phyloP scores from a whole-genome alignment of 2,329 filamentous ascomycete species.

The Ophiostoma quercus region DNA sequence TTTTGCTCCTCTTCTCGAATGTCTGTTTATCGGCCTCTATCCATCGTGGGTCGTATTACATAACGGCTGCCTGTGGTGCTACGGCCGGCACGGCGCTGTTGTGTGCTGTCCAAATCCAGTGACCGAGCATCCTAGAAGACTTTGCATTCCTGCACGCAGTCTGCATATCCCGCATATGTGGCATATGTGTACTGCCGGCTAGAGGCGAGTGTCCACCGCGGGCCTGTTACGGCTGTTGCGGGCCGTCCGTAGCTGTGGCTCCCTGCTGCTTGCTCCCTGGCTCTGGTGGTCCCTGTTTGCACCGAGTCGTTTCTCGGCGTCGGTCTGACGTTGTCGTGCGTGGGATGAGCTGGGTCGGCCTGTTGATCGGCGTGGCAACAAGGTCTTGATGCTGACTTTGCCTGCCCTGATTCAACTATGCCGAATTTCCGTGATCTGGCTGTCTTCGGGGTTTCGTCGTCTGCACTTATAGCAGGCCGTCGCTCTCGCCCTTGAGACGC shows the following conservation, averaged over 20 bases:
- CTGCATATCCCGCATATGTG: not conserved
- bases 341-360: not conserved
- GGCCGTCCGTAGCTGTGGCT: not conserved
- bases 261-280: not conserved
- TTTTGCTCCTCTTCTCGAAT: not conserved
- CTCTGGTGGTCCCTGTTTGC: not conserved
- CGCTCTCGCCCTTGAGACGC: slow-evolving; percentile 80
- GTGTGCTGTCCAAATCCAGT: not conserved
- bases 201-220: not conserved
- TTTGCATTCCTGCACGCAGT: not conserved
- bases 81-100: not conserved
- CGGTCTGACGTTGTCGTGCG: not conserved
- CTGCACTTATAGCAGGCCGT: slow-evolving; percentile 58
- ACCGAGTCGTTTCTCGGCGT: not conserved
- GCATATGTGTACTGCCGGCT: not conserved
- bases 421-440: not conserved
- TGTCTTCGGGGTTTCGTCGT: not conserved
- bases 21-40: not conserved
- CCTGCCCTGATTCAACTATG: not conserved
- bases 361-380: not conserved
- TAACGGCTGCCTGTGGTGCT: not conserved
- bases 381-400: not conserved
- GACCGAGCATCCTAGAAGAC: not conserved
- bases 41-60: not conserved
- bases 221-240: not conserved